Evolutionary conservation across 768 basidiomycete genomes (phyloP).

Genomic region (Amanita rubescens): DNA sequence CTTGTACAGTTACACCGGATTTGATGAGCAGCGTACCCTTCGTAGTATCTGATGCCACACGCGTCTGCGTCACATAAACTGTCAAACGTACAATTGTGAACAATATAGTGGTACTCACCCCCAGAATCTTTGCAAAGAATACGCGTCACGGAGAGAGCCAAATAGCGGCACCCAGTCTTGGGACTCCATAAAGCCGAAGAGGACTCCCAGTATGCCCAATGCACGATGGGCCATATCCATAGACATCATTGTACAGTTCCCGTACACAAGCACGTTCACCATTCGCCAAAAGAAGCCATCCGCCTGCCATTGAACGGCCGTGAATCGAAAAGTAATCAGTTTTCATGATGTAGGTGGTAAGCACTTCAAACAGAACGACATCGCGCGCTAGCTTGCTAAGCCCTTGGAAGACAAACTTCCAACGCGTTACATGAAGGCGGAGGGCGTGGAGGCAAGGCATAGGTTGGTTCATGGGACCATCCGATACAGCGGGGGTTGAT

Average conservation of each 20-base stretch:
- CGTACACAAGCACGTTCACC: constrained; percentile 12
- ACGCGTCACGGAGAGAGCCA: constrained; percentile 24
- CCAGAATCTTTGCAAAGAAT: constrained; percentile 28
- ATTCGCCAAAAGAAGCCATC: constrained; percentile 10
- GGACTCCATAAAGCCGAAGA: constrained; percentile 21
- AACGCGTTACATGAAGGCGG: constrained; percentile 11
- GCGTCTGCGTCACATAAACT: constrained; percentile 8
- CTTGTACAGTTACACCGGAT: neutral
- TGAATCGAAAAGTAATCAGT: constrained; percentile 9
- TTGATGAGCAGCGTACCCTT: constrained; percentile 9
- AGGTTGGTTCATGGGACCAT: constrained; percentile 20
- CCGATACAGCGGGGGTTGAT: constrained; percentile 20
- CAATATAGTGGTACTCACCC: constrained; percentile 16
- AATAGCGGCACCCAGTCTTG: constrained; percentile 33
- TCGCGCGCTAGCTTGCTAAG: constrained; percentile 12
- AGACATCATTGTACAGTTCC: constrained; percentile 11
- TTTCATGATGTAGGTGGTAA: constrained; percentile 7
- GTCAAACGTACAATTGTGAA: neutral
- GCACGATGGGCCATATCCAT: neutral
- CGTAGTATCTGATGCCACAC: constrained; percentile 20
- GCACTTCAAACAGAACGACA: constrained; percentile 14
- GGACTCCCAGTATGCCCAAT: too few relatives aligned
- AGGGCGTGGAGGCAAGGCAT: constrained; percentile 12
- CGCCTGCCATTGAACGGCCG: constrained; percentile 10
- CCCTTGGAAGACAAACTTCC: constrained; percentile 16